Base-by-base conservation (phyloP, 2,329 filamentous ascomycete genomes). In the Penicillium sumatraense region DNA sequence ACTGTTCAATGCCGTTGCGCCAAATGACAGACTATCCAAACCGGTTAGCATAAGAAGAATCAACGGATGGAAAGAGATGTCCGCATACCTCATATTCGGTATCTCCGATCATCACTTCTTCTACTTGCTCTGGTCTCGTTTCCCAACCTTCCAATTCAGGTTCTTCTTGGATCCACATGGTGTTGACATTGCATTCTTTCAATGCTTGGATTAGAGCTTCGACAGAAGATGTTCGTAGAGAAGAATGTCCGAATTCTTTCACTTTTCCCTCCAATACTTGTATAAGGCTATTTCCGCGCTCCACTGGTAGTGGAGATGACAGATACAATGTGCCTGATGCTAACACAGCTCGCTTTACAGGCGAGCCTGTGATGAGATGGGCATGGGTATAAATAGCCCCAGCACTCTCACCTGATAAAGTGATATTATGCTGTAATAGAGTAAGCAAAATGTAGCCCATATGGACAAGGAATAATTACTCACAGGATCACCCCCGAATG, bases 371-470 rank as follows among this genome's bases (percentile, higher is more conserved):
- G 18, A 73, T 67, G 13, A 75, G 35, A 62, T 76, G 78, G 1
- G 76, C 78, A 59, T 81, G 79, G 4, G 67, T 70, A 21, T 79
- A 80, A 1, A 80, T 68, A 2, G 74, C 79, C 0, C 78, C 79
- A 0, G 79, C 78, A 41, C 78, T 81, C 56, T 81, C 78, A 3
- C 78, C 78, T 0, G 72, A 72, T 2, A 81, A 51, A 0, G 78
- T 80, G 6, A 81, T 71, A 20, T 72, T 72, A 2, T 67, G 20
- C 74, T 78, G 27, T 4, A 10, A 0, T 46, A 5, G n/a, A 8
- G 9, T 56, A 5, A 62, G 41, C 16, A 31, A 3, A 1, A 5
- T 23, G 6, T n/a, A 10, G 8, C 21, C 11, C 11, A 35, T 3
- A 1, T 13, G 8, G 21, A 9, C 10, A 16, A 10, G 24, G n/a